Evolutionary conservation across 2,329 filamentous ascomycete species (phyloP), one percentile per base, ranked within the genome.

Genomic region (Xylariaceae sp.): DNA sequence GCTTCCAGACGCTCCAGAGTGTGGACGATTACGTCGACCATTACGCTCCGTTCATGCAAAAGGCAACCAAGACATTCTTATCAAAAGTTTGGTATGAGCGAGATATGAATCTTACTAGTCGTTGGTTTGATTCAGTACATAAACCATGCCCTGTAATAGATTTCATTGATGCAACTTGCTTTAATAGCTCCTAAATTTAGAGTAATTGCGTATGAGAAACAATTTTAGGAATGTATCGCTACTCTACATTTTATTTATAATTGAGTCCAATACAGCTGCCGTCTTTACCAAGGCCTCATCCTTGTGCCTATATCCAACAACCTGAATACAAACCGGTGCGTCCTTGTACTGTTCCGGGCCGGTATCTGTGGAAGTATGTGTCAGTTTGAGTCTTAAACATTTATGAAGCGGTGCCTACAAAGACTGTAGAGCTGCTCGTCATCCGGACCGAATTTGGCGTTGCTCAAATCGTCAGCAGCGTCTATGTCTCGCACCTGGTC

Each of bases 271-370:
- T 5, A 69, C 43, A 9, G 50, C 56, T 24, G 65, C 70, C 4
- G 59, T 39, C 7, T 65, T 64, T n/a, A 61, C 33, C 34, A 73
- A 62, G 14, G 58, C 61, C 40, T 73, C 67, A 52, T 74, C 70
- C 31, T 56, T 58, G 21, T 72, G 65, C 40, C 62, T 62, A 53
- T 70, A 70, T 36, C 72, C 71, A 7, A 73, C 67, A n/a, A 73
- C 21, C 52, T 73, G 70, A 23, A 72, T 50, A 43, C 58, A 62
- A 36, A 71, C 40, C 19, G 70, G 67, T 23, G 65, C 65, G 40
- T 63, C 63, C 31, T 62, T 63, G 55, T 70, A 73, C 14, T 60
- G 43, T 37, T 69, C 55, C 1, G 67, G 67, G 0, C 71, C 71
- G 14, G 69, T 70, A 46, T 73, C 71, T 74, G n/a, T n/a, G n/a